These are phyloP conservation scores for Zalerion maritima DNA, from an alignment of 495 filamentous ascomycete genomes.

Conservation along the genomic window DNA sequence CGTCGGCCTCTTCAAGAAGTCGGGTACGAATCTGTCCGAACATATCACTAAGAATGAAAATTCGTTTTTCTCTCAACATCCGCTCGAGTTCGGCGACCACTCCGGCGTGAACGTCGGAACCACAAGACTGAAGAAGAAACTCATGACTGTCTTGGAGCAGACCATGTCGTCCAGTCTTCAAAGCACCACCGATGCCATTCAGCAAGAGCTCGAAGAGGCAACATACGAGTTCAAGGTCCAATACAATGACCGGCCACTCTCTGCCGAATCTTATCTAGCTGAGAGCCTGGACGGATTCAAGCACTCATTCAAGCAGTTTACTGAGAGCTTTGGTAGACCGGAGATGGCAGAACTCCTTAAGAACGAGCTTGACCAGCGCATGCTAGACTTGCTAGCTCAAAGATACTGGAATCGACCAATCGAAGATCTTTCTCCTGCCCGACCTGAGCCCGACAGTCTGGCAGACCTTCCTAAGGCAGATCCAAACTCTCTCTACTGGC, in stretches of 20 bases:
- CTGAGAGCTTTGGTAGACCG: conserved; percentile 74
- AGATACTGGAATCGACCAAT: conserved; percentile 98
- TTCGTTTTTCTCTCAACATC: conserved; percentile 74
- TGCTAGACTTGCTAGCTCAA: conserved; percentile 88
- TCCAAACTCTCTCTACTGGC: conserved; percentile 77
- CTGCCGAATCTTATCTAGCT: conserved; percentile 89
- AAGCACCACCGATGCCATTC: conserved; percentile 77
- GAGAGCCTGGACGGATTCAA: conserved; percentile 94
- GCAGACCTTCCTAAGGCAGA: conserved; percentile 68
- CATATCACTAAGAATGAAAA: conserved; percentile 81
- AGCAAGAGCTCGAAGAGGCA: conserved; percentile 89
- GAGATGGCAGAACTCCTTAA: conserved; percentile 86
- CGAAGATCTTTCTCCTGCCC: conserved; percentile 47
- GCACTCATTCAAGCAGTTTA: conserved; percentile 89
- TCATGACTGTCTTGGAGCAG: conserved; percentile 94
- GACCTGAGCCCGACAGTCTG: conserved; percentile 55
- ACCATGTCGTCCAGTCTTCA: conserved; percentile 89
- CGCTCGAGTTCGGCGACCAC: conserved; percentile 60
- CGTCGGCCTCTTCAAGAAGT: conserved; percentile 69
- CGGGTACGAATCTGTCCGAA: conserved; percentile 64
- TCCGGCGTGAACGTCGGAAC: conserved; percentile 65
- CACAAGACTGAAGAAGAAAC: conserved; percentile 73
- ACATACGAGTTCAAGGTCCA: conserved; percentile 99
- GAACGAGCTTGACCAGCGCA: conserved; percentile 80
- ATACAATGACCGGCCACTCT: conserved; percentile 91